Conservation (phyloP, 805 yeast species). For the Yarrowia bubula region DNA sequence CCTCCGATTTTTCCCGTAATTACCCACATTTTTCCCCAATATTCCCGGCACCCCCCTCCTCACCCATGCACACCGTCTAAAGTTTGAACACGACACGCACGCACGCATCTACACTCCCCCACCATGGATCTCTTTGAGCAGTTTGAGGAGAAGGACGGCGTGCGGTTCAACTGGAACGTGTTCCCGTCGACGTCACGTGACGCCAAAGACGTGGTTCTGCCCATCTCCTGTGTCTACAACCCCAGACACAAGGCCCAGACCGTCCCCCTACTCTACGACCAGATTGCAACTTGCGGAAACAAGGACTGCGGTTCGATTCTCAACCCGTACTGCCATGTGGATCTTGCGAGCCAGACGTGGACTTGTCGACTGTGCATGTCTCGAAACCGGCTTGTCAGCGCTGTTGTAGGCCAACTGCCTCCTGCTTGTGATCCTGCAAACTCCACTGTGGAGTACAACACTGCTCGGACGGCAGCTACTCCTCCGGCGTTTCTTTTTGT, state of each 20-base stretch:
- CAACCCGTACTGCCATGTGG: slow-evolving; percentile 73
- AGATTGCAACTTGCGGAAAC: slow-evolving; percentile 70
- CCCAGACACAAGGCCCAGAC: slow-evolving; percentile 75
- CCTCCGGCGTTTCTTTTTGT: slow-evolving; percentile 86
- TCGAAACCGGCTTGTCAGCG: slow-evolving; percentile 74
- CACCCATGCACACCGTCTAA: neutral
- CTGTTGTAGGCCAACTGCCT: slow-evolving; percentile 76
- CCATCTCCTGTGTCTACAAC: slow-evolving; percentile 83
- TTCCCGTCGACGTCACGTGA: slow-evolving; percentile 82
- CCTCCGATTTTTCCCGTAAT: too few relatives aligned
- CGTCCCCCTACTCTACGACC: slow-evolving; percentile 67
- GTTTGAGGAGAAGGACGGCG: slow-evolving; percentile 55
- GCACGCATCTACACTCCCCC: too few relatives aligned
- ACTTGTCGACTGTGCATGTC: slow-evolving; percentile 76
- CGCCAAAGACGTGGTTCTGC: slow-evolving; percentile 79
- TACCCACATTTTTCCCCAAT: too few relatives aligned
- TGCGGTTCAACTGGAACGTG: slow-evolving; percentile 71
- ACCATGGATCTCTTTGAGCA: slow-evolving; percentile 42
- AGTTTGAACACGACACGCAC: neutral
- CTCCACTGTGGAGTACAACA: slow-evolving; percentile 80
- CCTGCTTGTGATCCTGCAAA: slow-evolving; percentile 64
- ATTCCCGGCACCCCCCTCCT: neutral
- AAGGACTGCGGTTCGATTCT: slow-evolving; percentile 68
- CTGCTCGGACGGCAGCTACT: slow-evolving; percentile 71
- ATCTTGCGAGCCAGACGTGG: slow-evolving; percentile 74